These are phyloP conservation scores for Cokeromyces recurvatus DNA, from an alignment of 371 early-diverging fungal species.

Conservation along the genomic window DNA sequence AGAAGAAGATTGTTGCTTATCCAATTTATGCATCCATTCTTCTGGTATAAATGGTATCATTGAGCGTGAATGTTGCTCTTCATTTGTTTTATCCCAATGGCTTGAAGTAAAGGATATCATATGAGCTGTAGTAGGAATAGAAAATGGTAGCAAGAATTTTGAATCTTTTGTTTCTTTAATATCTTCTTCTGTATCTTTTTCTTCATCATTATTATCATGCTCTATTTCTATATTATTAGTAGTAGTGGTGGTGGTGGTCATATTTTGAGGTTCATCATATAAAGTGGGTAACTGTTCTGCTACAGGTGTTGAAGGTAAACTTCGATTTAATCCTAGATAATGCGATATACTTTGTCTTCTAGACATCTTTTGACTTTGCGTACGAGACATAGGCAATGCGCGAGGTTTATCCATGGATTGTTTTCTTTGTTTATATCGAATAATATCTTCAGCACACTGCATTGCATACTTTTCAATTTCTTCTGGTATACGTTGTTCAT, in stretches of 20 bases:
- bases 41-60: slow-evolving; percentile 33
- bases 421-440: slow-evolving; percentile 31
- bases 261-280: slow-evolving; percentile 1
- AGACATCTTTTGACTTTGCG: slow-evolving; percentile 6
- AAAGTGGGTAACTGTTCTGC: slow-evolving; percentile 2
- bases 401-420: slow-evolving; percentile 1
- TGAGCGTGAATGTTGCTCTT: slow-evolving; percentile 11
- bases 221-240: too few species aligned
- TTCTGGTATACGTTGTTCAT: slow-evolving; percentile 65
- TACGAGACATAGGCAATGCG: too few species aligned
- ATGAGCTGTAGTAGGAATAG: slow-evolving; percentile 43
- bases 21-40: slow-evolving; percentile 39
- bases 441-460: slow-evolving; percentile 61
- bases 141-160: slow-evolving; percentile 50
- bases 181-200: slow-evolving; percentile 33
- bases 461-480: slow-evolving; percentile 71
- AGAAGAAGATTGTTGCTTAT: slow-evolving; percentile 16
- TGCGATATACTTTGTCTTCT: slow-evolving; percentile 32
- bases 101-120: too few species aligned
- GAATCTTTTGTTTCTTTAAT: slow-evolving; percentile 46
- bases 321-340: slow-evolving; percentile 24
- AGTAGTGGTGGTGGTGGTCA: too few species aligned
- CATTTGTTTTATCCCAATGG: slow-evolving; percentile 2
- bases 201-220: slow-evolving; percentile 20
- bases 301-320: slow-evolving; percentile 13